These are phyloP conservation scores for Ceratobasidium papillatum DNA, from an alignment of 1,284 basidiomycete species.

Conservation along the genomic window DNA sequence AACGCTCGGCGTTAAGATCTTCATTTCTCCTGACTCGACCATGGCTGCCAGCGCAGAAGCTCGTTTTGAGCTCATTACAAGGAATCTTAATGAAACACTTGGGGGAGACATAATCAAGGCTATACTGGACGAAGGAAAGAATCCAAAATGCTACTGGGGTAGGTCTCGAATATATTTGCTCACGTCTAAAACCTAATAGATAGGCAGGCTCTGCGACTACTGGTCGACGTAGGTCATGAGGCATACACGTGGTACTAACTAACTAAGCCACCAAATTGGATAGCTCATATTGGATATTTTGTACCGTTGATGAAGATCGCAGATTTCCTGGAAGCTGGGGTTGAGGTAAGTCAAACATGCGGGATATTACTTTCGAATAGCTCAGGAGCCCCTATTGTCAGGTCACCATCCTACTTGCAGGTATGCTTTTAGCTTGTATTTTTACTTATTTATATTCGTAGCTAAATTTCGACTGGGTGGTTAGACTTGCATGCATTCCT, in stretches of 20 bases:
- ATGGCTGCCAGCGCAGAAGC: conserved; percentile 56
- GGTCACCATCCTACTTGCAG: conserved; percentile 91
- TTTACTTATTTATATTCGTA: neutral
- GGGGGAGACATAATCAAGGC: conserved; percentile 85
- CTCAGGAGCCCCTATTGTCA: conserved; percentile 49
- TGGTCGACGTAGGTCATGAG: conserved; percentile 78
- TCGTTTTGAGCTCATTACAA: conserved; percentile 86
- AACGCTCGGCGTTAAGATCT: conserved; percentile 13
- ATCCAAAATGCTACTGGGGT: conserved; percentile 92
- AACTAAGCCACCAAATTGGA: neutral
- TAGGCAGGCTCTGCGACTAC: conserved; percentile 88
- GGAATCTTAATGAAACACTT: conserved; percentile 88
- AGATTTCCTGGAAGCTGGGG: conserved; percentile 93
- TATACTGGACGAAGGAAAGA: conserved; percentile 79
- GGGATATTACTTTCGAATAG: neutral
- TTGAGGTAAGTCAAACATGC: conserved; percentile 63
- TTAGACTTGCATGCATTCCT: conserved; percentile 96
- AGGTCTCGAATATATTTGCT: conserved; percentile 49
- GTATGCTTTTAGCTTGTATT: conserved; percentile 54
- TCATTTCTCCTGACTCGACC: conserved; percentile 33
- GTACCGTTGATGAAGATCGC: conserved; percentile 96
- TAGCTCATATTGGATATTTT: conserved; percentile 97
- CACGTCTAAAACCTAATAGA: conserved; percentile 22
- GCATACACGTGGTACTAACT: neutral
- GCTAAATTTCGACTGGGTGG: neutral